Base-by-base conservation (phyloP, 441 rosid species). In the Syzygium malaccense region DNA sequence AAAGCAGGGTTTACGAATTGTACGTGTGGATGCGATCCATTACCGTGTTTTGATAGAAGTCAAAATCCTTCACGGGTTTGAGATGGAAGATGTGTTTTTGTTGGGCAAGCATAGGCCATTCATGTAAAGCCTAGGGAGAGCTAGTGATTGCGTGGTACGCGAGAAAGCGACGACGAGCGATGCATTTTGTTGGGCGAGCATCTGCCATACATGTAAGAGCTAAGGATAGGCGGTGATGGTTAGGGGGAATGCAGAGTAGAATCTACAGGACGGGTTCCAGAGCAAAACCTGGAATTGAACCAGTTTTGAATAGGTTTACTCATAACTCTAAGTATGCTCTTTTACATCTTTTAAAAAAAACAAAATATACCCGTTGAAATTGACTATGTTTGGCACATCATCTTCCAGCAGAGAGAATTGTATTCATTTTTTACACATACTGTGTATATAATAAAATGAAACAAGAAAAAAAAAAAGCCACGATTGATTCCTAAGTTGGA, bases 211-310 rank as follows among this genome's bases (percentile, higher is more conserved):
- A 71, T 20, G 80, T 37, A 1, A 71, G 80, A 71, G 28, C 15
- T 71, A 37, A 28, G 80, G 48, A 71, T 48, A 37, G 49, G 28
- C 0, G 2, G 49, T 71, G 48, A 37, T 71, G 80, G 8, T 20
- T 71, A 37, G 49, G 30, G 75, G 49, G 14, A 71, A 37, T 37
- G 80, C 7, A 23, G 37, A 45, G 48, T 23, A 71, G 8, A 37
- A 1, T 41, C 8, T 23, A 14, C n/a, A 1, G 37, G 49, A 15
- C 9, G 0, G 1, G 49, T 11, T 71, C 26, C 5, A 1, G 48
- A 2, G 25, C 41, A 13, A 8, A 23, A 37, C 49, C 4, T 20
- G 2, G n/a, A 71, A 37, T 64, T 20, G 49, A 37, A 20, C n/a
- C 26, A 3, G 2, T 12, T 37, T 37, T 20, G 14, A 71, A 71